Percentiles rank a stretch among this genome's conserved stretches.
phyloP scores from a whole-genome alignment of 108 stramenopile genomes.

The Nitzschia putrida region DNA sequence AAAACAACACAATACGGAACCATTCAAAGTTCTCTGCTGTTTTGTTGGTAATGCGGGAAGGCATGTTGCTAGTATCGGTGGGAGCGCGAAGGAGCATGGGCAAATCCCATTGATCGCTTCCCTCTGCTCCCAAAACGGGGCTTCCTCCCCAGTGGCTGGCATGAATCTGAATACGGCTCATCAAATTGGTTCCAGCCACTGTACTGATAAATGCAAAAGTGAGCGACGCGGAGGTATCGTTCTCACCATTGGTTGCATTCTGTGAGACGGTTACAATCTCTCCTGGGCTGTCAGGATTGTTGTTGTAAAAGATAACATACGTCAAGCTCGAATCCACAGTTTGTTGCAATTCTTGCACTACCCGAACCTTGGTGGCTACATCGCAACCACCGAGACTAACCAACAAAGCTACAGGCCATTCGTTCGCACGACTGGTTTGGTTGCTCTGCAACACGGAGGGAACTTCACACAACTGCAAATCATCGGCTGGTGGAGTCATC shows the following conservation, averaged over 20 bases:
- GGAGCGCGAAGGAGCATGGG: slow-evolving; percentile 5
- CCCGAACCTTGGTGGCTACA: slow-evolving; percentile 28
- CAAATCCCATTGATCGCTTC: slow-evolving; percentile 21
- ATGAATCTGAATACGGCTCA: slow-evolving; percentile 10
- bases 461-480: slow-evolving; percentile 20
- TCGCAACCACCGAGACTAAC: slow-evolving; percentile 46
- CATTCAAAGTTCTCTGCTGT: slow-evolving; percentile 30
- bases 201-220: slow-evolving; percentile 15
- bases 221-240: background rate
- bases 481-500: slow-evolving; percentile 22
- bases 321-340: slow-evolving; percentile 4
- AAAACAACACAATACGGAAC: slow-evolving; percentile 50
- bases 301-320: slow-evolving; percentile 51
- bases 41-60: background rate
- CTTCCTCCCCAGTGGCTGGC: background rate
- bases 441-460: background rate
- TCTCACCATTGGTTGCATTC: background rate
- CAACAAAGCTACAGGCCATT: slow-evolving; percentile 36
- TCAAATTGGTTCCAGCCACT: slow-evolving; percentile 8
- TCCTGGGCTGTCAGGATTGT: slow-evolving; percentile 14
- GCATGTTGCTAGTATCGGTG: background rate
- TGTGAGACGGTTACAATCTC: background rate
- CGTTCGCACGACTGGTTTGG: background rate
- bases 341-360: slow-evolving; percentile 31
- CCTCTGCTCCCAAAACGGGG: slow-evolving; percentile 7